Conservation (phyloP, 2,329 filamentous ascomycete genomes). For the Microdochium trichocladiopsis region DNA sequence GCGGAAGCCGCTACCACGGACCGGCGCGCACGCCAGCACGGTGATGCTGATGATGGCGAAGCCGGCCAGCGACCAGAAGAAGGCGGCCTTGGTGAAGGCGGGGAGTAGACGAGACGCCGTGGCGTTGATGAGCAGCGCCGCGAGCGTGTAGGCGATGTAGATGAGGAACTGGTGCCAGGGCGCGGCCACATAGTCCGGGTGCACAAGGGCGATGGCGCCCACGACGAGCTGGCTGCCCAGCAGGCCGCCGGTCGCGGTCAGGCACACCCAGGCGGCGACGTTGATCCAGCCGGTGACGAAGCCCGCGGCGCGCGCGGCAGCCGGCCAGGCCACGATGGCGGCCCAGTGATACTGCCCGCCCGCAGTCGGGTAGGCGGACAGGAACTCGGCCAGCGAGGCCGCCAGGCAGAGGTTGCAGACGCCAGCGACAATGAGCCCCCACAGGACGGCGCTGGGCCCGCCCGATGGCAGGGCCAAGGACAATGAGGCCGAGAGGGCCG, state of each 20-base stretch:
- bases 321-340: constrained; percentile 53
- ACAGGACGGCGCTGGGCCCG: constrained; percentile 64
- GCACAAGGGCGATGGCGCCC: constrained; percentile 55
- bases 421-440: constrained; percentile 59
- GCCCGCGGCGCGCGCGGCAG: constrained; percentile 54
- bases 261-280: constrained; percentile 63
- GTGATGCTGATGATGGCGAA: constrained; percentile 67
- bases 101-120: constrained; percentile 57
- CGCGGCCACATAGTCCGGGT: constrained; percentile 47
- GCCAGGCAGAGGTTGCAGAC: constrained; percentile 66
- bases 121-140: constrained; percentile 58
- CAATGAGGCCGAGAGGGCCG: constrained; percentile 39
- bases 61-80: constrained; percentile 63
- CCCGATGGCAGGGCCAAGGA: constrained; percentile 56
- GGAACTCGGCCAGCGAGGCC: constrained; percentile 63
- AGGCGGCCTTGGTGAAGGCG: constrained; percentile 59
- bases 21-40: constrained; percentile 56
- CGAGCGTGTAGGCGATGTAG: constrained; percentile 56
- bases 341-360: constrained; percentile 69
- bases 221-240: constrained; percentile 61
- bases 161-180: constrained; percentile 70
- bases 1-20: constrained; percentile 60
- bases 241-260: constrained; percentile 62
- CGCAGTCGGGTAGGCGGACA: constrained; percentile 55
- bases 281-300: constrained; percentile 71